These are phyloP conservation scores for Aspergillus spinulosporus DNA, from an alignment of 2,329 filamentous ascomycete genomes.

Conservation along the genomic window DNA sequence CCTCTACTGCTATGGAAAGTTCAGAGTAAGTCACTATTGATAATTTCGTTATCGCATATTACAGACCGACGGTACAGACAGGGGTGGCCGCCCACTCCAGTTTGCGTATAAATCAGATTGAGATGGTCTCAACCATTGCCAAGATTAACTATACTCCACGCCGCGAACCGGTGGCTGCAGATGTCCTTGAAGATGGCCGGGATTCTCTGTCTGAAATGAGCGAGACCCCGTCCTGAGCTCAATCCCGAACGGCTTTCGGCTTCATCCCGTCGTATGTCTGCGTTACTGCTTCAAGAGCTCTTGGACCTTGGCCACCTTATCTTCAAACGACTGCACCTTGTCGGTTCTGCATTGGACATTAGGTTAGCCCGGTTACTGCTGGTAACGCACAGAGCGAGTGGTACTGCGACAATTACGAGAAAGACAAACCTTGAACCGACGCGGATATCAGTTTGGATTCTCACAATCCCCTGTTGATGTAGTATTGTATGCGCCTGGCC, in stretches of 20 bases:
- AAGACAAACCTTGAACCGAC: slow-evolving; percentile 69
- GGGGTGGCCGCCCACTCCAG: too few relatives aligned
- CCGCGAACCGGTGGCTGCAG: too few relatives aligned
- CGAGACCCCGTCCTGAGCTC: not conserved
- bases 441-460: slow-evolving; percentile 87
- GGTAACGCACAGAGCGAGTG: not conserved
- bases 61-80: too few relatives aligned
- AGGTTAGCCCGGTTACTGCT: slow-evolving; percentile 14
- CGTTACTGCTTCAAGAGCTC: slow-evolving; percentile 47
- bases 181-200: too few relatives aligned
- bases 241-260: not conserved
- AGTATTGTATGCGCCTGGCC: slow-evolving; percentile 82
- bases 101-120: too few relatives aligned
- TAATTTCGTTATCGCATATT: too few relatives aligned
- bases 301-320: slow-evolving; percentile 70
- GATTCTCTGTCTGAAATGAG: too few relatives aligned
- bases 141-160: too few relatives aligned
- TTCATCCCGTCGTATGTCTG: not conserved
- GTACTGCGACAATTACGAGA: not conserved
- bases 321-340: slow-evolving; percentile 76
- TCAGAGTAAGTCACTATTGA: too few relatives aligned
- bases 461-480: slow-evolving; percentile 70
- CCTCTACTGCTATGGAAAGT: too few relatives aligned
- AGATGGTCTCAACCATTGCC: too few relatives aligned
- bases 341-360: slow-evolving; percentile 62